phyloP scores from a whole-genome alignment of 345 rosid genomes.

The Hevea brasiliensis region DNA sequence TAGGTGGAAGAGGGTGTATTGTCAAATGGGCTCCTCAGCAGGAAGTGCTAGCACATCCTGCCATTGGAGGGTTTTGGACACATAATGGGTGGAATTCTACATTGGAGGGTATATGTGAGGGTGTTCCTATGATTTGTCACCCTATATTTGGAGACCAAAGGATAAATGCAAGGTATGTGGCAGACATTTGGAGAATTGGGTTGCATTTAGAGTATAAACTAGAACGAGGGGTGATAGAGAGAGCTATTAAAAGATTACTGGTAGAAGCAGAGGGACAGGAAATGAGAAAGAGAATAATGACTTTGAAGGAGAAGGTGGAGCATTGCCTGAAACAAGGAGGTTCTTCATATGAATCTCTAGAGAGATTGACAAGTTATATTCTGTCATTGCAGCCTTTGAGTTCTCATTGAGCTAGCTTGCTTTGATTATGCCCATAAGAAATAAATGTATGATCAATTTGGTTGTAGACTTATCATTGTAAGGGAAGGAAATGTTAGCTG shows the following conservation, averaged over 20 bases:
- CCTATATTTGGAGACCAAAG: too few relatives aligned
- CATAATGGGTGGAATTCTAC: too few relatives aligned
- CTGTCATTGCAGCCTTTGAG: background rate
- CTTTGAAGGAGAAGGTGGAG: conserved; percentile 38
- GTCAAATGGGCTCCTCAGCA: conserved; percentile 8
- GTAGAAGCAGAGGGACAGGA: conserved; percentile 38
- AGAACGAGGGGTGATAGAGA: conserved; percentile 42
- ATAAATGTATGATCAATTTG: too few relatives aligned
- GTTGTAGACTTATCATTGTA: too few relatives aligned
- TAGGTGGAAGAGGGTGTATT: background rate
- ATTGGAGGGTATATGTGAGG: too few relatives aligned
- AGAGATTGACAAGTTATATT: conserved; percentile 26
- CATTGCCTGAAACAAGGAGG: conserved; percentile 39
- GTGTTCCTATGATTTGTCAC: too few relatives aligned
- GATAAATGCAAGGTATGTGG: too few relatives aligned
- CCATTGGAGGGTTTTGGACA: background rate
- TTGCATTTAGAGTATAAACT: conserved; percentile 38
- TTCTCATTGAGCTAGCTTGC: too few relatives aligned
- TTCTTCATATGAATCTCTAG: conserved; percentile 38
- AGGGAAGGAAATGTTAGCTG: too few relatives aligned
- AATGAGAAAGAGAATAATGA: conserved; percentile 32
- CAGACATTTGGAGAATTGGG: too few relatives aligned
- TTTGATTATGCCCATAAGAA: too few relatives aligned
- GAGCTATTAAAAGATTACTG: conserved; percentile 34
- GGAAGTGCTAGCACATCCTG: background rate